A percentile compares a stretch with the other conserved stretches of the same genome.
Evolutionary conservation across 306 rosid genomes (phyloP).

Genomic region (Astragalus membranaceus): DNA sequence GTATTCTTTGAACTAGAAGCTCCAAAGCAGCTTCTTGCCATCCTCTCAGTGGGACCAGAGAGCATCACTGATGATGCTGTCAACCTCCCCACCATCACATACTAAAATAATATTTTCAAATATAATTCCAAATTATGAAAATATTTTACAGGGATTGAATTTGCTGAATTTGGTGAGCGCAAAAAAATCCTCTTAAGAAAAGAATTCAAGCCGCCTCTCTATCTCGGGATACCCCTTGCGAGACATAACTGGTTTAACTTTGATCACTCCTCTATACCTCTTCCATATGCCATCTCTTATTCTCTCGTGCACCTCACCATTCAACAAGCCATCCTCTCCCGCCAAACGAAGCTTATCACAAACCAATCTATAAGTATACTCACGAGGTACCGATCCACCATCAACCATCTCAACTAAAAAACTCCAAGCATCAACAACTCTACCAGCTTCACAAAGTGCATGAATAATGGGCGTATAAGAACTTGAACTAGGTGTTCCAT

Average conservation of each 20-base stretch:
- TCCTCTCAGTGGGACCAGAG: no score
- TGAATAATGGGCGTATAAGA: slow-evolving; percentile 78
- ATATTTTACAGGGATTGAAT: no score
- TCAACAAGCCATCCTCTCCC: slow-evolving; percentile 40
- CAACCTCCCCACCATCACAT: no score
- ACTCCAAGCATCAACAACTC: slow-evolving; percentile 51
- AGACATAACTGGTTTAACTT: slow-evolving; percentile 56
- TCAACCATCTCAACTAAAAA: slow-evolving; percentile 68
- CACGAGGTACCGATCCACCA: slow-evolving; percentile 69
- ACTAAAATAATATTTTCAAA: no score
- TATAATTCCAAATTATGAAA: no score
- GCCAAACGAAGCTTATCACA: slow-evolving; percentile 35
- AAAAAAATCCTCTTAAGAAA: background rate
- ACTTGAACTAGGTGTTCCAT: slow-evolving; percentile 55
- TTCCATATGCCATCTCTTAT: slow-evolving; percentile 47
- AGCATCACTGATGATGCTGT: no score
- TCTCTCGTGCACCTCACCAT: slow-evolving; percentile 38
- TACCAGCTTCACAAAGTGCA: slow-evolving; percentile 66
- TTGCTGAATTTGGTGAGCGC: background rate
- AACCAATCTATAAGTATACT: slow-evolving; percentile 64
- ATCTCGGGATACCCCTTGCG: slow-evolving; percentile 49
- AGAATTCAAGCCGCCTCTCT: slow-evolving; percentile 24
- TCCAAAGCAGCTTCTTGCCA: no score
- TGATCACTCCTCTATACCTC: slow-evolving; percentile 45
- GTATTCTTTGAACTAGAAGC: no score